Conservation (phyloP, 345 rosid species). For the Geranium brycei region DNA sequence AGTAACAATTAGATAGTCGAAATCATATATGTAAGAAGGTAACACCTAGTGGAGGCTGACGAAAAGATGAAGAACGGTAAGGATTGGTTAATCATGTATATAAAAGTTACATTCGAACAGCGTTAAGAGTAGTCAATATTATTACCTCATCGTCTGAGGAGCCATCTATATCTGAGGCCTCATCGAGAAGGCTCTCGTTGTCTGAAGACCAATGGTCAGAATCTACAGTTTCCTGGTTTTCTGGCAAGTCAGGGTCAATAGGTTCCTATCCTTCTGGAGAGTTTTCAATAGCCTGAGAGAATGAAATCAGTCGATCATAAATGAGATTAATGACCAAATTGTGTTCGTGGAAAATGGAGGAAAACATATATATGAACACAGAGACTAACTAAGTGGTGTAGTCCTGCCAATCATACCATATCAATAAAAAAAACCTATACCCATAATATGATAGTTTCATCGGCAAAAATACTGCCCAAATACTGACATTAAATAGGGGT, state of each 20-base stretch:
- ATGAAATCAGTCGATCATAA: neutral
- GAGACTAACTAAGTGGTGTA: neutral
- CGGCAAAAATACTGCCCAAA: too few species aligned
- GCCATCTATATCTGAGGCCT: slow-evolving; percentile 33
- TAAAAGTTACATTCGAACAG: neutral
- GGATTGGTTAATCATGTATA: neutral
- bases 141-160: slow-evolving; percentile 52
- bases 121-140: neutral
- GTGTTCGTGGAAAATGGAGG: neutral
- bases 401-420: too few species aligned
- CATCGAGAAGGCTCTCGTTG: slow-evolving; percentile 32
- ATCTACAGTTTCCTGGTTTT: slow-evolving; percentile 11
- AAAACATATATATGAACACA: neutral
- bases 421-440: too few species aligned
- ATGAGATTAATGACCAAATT: neutral
- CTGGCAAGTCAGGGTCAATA: neutral
- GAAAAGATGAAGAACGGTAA: neutral
- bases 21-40: too few species aligned
- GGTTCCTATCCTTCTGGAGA: slow-evolving; percentile 16
- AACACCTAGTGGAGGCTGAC: too few species aligned
- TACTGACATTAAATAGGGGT: too few species aligned
- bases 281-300: slow-evolving; percentile 43
- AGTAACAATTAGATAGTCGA: too few species aligned
- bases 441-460: too few species aligned
- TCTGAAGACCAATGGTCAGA: slow-evolving; percentile 38